Evolutionary conservation across 1,139 yeast genomes (phyloP).

Genomic region (Candida sp.): DNA sequence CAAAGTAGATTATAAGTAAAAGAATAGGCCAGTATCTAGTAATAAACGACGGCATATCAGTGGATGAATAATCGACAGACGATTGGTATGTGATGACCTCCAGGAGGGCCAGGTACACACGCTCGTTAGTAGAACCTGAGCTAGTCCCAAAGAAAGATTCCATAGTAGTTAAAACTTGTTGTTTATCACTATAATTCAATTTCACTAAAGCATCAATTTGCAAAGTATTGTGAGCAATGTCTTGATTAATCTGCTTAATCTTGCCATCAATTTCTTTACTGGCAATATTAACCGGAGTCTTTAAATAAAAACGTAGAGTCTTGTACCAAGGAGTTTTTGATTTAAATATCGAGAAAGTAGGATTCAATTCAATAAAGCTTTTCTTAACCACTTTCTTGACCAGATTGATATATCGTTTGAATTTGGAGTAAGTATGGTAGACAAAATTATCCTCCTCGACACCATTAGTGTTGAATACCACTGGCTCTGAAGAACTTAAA

Average conservation of each 20-base stretch:
- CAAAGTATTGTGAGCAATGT: slow-evolving; percentile 17
- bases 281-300: slow-evolving; percentile 17
- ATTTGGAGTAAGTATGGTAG: slow-evolving; percentile 7
- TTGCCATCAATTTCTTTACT: slow-evolving; percentile 19
- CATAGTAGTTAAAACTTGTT: slow-evolving; percentile 7
- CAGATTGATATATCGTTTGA: slow-evolving; percentile 4
- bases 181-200: slow-evolving; percentile 10
- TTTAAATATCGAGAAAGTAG: slow-evolving; percentile 9
- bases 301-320: slow-evolving; percentile 10
- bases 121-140: slow-evolving; percentile 7
- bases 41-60: slow-evolving; percentile 44
- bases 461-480: slow-evolving; percentile 3
- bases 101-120: slow-evolving; percentile 9
- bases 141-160: slow-evolving; percentile 9
- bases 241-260: slow-evolving; percentile 14
- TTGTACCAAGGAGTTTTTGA: slow-evolving; percentile 6
- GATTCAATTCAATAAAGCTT: slow-evolving; percentile 9
- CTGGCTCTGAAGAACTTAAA: slow-evolving; percentile 1
- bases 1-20: slow-evolving; percentile 35
- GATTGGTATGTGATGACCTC: slow-evolving; percentile 9
- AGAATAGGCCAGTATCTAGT: slow-evolving; percentile 70
- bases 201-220: slow-evolving; percentile 21
- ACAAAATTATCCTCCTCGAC: slow-evolving; percentile 15
- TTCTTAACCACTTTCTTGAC: slow-evolving; percentile 4
- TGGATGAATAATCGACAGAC: slow-evolving; percentile 8